phyloP scores from a whole-genome alignment of 2,329 filamentous ascomycete species.

The Knufia petricola region DNA sequence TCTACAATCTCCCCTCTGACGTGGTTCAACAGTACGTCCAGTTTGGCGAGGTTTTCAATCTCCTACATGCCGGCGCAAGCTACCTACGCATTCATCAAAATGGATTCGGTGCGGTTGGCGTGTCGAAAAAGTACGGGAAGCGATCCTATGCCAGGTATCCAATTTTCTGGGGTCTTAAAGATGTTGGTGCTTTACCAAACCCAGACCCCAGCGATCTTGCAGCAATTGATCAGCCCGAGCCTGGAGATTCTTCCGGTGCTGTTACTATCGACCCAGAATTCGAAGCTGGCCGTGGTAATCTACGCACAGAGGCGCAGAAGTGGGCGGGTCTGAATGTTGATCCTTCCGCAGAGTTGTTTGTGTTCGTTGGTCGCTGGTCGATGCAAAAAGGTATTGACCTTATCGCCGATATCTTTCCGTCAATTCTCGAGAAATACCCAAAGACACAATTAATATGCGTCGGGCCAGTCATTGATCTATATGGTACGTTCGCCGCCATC shows the following conservation, averaged over 20 bases:
- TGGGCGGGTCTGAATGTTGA: slow-evolving; percentile 48
- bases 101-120: slow-evolving; percentile 50
- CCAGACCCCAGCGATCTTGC: slow-evolving; percentile 49
- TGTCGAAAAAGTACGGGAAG: slow-evolving; percentile 50
- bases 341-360: slow-evolving; percentile 46
- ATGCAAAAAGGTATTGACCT: slow-evolving; percentile 49
- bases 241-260: slow-evolving; percentile 14
- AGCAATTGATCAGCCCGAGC: slow-evolving; percentile 36
- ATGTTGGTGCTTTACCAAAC: slow-evolving; percentile 46
- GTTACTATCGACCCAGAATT: slow-evolving; percentile 38
- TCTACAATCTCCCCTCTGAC: slow-evolving; percentile 45
- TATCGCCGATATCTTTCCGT: slow-evolving; percentile 51
- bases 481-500: slow-evolving; percentile 49
- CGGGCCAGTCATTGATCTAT: slow-evolving; percentile 49
- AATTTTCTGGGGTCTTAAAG: slow-evolving; percentile 49
- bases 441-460: slow-evolving; percentile 46
- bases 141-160: slow-evolving; percentile 49
- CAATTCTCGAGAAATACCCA: slow-evolving; percentile 44
- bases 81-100: slow-evolving; percentile 51
- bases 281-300: slow-evolving; percentile 38
- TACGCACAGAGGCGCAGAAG: slow-evolving; percentile 46
- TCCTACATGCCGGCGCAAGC: slow-evolving; percentile 47
- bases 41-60: slow-evolving; percentile 51
- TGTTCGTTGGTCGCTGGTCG: slow-evolving; percentile 52
- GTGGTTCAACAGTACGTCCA: slow-evolving; percentile 48